A percentile compares a stretch with the other conserved stretches of the same genome.
These are phyloP conservation scores for Aureobasidium sp. DNA, from an alignment of 2,329 filamentous ascomycete species.

Conservation along the genomic window DNA sequence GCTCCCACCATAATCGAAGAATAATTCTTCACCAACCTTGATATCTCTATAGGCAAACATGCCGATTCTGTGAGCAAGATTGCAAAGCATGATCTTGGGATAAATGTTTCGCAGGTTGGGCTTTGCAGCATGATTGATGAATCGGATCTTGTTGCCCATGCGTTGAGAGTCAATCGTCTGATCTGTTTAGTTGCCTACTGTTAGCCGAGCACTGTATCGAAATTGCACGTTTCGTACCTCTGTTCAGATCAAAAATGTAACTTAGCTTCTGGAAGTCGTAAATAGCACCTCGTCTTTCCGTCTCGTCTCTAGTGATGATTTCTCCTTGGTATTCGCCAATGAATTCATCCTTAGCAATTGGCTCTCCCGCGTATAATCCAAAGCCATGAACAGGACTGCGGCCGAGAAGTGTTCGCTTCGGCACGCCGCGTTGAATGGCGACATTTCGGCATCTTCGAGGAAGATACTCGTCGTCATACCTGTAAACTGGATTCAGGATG, in stretches of 20 bases:
- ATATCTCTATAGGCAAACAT: slow-evolving; percentile 64
- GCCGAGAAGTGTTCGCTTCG: slow-evolving; percentile 61
- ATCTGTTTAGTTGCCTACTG: slow-evolving; percentile 19
- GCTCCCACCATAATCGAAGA: slow-evolving; percentile 64
- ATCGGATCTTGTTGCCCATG: slow-evolving; percentile 73
- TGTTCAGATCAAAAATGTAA: slow-evolving; percentile 52
- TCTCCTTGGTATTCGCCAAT: slow-evolving; percentile 78
- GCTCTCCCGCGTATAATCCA: slow-evolving; percentile 65
- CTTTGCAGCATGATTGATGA: slow-evolving; percentile 66
- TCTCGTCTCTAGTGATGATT: slow-evolving; percentile 62
- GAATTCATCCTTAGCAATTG: slow-evolving; percentile 62
- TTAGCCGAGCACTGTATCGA: background rate
- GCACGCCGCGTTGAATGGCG: slow-evolving; percentile 58
- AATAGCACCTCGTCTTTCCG: slow-evolving; percentile 61
- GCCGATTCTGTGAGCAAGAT: slow-evolving; percentile 66
- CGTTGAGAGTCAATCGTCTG: slow-evolving; percentile 63
- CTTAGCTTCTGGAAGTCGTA: slow-evolving; percentile 55
- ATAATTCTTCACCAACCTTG: slow-evolving; percentile 65
- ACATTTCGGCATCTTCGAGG: slow-evolving; percentile 64
- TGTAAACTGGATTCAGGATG: slow-evolving; percentile 61
- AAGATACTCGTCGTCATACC: slow-evolving; percentile 51
- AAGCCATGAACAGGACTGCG: slow-evolving; percentile 68
- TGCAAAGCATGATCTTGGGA: slow-evolving; percentile 63
- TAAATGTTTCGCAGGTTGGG: slow-evolving; percentile 50
- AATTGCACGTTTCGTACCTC: slow-evolving; percentile 24